Percentiles rank a stretch among this genome's conserved stretches.
Evolutionary conservation across 495 filamentous ascomycete species (phyloP).

Genomic region (Aspergillus asperescens): DNA sequence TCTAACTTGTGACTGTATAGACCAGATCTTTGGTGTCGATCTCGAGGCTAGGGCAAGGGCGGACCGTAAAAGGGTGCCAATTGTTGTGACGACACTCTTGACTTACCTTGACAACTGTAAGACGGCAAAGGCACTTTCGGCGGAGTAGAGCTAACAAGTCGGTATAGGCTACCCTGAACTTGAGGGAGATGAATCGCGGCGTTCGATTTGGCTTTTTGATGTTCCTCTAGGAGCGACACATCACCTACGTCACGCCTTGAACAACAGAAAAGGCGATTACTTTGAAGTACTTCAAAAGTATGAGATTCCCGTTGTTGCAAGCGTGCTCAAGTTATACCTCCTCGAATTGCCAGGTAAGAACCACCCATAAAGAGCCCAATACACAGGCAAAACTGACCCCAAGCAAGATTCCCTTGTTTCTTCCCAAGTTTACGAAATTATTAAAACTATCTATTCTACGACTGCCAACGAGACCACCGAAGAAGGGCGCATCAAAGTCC

Average conservation of each 20-base stretch:
- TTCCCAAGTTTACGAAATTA: constrained; percentile 97
- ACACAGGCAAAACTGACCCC: neutral
- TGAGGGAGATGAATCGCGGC: constrained; percentile 90
- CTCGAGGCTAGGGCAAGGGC: constrained; percentile 88
- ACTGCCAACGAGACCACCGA: constrained; percentile 65
- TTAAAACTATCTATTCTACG: constrained; percentile 85
- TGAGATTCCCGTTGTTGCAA: constrained; percentile 89
- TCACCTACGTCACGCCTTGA: constrained; percentile 71
- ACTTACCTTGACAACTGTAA: constrained; percentile 86
- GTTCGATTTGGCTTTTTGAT: constrained; percentile 90
- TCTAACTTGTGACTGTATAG: constrained; percentile 30
- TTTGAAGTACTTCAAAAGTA: constrained; percentile 74
- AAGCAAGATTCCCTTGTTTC: constrained; percentile 85
- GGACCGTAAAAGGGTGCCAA: constrained; percentile 90
- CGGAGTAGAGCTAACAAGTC: constrained; percentile 10
- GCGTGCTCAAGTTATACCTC: constrained; percentile 90
- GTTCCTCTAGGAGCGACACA: constrained; percentile 83
- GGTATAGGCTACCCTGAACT: constrained; percentile 81
- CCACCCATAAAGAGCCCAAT: neutral
- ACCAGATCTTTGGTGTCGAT: constrained; percentile 96
- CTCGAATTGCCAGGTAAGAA: constrained; percentile 85
- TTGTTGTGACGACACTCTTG: constrained; percentile 86
- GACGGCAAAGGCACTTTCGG: constrained; percentile 8
- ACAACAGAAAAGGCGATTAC: constrained; percentile 80
- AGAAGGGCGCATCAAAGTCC: constrained; percentile 79